A percentile compares a stretch with the other conserved stretches of the same genome.
Conservation (phyloP, 164 flowering plant genomes). For the Hamamelis virginiana region DNA sequence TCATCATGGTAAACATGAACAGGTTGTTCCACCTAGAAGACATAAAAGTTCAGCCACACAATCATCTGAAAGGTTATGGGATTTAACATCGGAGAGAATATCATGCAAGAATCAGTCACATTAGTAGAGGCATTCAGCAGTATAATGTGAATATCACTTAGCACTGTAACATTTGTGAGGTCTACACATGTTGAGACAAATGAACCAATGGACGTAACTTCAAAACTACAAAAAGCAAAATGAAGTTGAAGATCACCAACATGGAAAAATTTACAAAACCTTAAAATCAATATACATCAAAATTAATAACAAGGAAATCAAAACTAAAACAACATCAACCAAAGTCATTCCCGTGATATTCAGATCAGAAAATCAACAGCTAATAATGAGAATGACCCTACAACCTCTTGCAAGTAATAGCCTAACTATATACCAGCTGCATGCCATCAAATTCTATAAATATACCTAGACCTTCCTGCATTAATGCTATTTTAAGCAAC, state of each 20-base stretch:
- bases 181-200: neutral
- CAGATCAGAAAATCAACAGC: neutral
- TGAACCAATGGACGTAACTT: neutral
- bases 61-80: neutral
- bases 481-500: neutral
- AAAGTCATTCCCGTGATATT: neutral
- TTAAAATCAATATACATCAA: neutral
- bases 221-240: too few relatives aligned
- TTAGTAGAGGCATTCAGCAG: neutral
- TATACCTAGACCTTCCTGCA: neutral
- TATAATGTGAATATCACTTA: neutral
- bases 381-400: neutral
- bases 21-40: slow-evolving; percentile 59
- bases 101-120: neutral
- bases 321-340: neutral
- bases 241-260: neutral
- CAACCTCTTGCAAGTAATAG: neutral
- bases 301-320: neutral
- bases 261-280: neutral
- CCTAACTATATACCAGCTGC: neutral
- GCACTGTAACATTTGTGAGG: neutral
- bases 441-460: neutral
- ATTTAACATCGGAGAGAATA: neutral
- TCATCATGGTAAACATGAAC: slow-evolving; percentile 77
- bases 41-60: slow-evolving; percentile 10